Percentiles rank a stretch among this genome's conserved stretches.
phyloP scores from a whole-genome alignment of 2,329 filamentous ascomycete species.

The Conoideocrella luteorostrata region DNA sequence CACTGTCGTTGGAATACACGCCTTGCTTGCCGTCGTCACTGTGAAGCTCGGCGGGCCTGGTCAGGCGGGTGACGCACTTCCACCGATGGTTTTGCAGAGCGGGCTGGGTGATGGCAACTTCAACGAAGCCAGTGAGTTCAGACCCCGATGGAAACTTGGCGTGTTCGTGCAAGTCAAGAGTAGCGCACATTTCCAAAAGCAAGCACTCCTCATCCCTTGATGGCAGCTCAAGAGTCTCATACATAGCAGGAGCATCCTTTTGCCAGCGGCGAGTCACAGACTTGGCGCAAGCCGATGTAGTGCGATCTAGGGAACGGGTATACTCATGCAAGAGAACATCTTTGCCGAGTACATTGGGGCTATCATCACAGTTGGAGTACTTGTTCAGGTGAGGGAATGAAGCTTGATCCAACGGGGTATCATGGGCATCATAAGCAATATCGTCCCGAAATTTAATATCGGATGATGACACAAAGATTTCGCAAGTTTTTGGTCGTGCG shows the following conservation, averaged over 20 bases:
- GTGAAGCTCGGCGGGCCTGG: slow-evolving; percentile 50
- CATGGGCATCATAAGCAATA: slow-evolving; percentile 36
- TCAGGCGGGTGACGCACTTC: slow-evolving; percentile 54
- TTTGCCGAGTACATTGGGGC: slow-evolving; percentile 43
- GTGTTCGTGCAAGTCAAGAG: slow-evolving; percentile 51
- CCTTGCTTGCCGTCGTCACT: slow-evolving; percentile 35
- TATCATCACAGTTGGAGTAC: slow-evolving; percentile 45
- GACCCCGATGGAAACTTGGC: slow-evolving; percentile 53
- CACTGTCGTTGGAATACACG: slow-evolving; percentile 44
- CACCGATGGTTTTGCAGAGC: slow-evolving; percentile 50
- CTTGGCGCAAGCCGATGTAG: slow-evolving; percentile 49
- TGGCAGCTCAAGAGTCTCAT: slow-evolving; percentile 43
- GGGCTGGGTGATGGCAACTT: slow-evolving; percentile 50
- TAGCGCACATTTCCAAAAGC: slow-evolving; percentile 56
- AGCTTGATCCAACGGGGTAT: slow-evolving; percentile 34
- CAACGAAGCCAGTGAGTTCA: slow-evolving; percentile 52
- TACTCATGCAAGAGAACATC: slow-evolving; percentile 54
- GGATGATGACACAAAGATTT: slow-evolving; percentile 51
- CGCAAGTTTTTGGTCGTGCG: slow-evolving; percentile 51
- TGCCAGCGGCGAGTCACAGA: slow-evolving; percentile 51
- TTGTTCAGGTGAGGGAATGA: slow-evolving; percentile 52
- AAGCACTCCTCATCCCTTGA: slow-evolving; percentile 46
- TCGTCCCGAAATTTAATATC: slow-evolving; percentile 46
- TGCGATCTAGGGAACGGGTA: slow-evolving; percentile 46
- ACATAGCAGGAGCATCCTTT: slow-evolving; percentile 49